These are phyloP conservation scores for Calvatia gigantea DNA, from an alignment of 768 basidiomycete genomes.

Conservation along the genomic window DNA sequence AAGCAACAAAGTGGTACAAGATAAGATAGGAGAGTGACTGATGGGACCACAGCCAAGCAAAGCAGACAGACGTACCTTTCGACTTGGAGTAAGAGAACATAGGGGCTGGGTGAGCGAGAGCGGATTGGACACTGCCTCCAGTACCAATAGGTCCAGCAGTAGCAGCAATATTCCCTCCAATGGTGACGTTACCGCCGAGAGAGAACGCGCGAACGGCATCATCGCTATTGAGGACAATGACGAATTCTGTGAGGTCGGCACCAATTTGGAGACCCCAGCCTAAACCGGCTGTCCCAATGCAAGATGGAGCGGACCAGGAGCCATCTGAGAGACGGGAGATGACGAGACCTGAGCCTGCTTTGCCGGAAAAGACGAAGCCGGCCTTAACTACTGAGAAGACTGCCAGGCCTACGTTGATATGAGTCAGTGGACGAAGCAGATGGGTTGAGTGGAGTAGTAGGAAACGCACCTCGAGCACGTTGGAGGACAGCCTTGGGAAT, in stretches of 20 bases:
- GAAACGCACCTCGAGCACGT: slow-evolving; percentile 70
- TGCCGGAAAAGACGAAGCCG: slow-evolving; percentile 93
- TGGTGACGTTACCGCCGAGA: slow-evolving; percentile 92
- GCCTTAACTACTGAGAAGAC: slow-evolving; percentile 93
- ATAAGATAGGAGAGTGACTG: neutral
- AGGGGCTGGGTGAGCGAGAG: slow-evolving; percentile 87
- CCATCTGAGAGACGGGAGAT: slow-evolving; percentile 92
- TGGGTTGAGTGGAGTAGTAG: slow-evolving; percentile 1
- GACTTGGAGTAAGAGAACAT: slow-evolving; percentile 98
- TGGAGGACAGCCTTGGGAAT: slow-evolving; percentile 92
- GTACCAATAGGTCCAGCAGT: slow-evolving; percentile 93
- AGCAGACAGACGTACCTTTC: slow-evolving; percentile 58
- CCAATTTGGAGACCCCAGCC: slow-evolving; percentile 96
- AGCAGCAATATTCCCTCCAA: slow-evolving; percentile 85
- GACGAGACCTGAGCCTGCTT: slow-evolving; percentile 90
- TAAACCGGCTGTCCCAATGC: slow-evolving; percentile 93
- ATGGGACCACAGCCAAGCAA: neutral
- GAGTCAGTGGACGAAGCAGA: neutral
- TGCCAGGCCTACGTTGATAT: slow-evolving; percentile 64
- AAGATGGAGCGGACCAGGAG: slow-evolving; percentile 95
- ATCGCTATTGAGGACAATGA: slow-evolving; percentile 94
- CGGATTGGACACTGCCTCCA: slow-evolving; percentile 84
- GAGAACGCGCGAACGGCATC: slow-evolving; percentile 96
- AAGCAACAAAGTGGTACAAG: neutral
- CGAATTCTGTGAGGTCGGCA: slow-evolving; percentile 93